Conservation (phyloP, 108 stramenopile species). For the Nannochloropsis oceanica region DNA sequence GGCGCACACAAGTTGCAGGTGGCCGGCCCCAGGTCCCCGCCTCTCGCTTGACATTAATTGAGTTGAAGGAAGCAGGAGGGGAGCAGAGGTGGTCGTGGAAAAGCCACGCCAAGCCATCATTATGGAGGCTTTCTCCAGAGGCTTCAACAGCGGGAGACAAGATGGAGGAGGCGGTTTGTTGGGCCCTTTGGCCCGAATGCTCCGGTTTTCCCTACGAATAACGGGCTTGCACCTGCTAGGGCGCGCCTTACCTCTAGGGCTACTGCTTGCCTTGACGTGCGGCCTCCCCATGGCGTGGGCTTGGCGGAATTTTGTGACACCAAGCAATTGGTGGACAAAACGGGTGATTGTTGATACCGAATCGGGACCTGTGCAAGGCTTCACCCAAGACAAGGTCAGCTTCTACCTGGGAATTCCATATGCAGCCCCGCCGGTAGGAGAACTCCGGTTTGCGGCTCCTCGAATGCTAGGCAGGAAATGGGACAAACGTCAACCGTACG, state of each 20-base stretch:
- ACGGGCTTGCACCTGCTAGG: neutral
- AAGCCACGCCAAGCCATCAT: no score
- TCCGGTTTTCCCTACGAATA: neutral
- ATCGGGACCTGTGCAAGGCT: conserved; percentile 7
- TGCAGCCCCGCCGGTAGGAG: conserved; percentile 34
- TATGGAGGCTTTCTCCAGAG: no score
- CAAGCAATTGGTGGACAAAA: neutral
- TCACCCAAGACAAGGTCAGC: conserved; percentile 2
- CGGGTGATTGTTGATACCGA: conserved; percentile 7
- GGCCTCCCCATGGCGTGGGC: neutral
- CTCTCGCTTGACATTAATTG: no score
- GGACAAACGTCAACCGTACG: neutral
- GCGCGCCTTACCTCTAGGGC: neutral
- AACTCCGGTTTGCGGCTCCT: conserved; percentile 33
- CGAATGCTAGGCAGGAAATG: conserved; percentile 5
- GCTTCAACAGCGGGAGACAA: no score
- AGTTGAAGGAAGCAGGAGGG: no score
- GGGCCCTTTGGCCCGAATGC: neutral
- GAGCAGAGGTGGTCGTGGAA: no score
- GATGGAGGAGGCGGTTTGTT: neutral
- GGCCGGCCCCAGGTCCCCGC: no score
- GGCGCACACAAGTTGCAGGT: no score
- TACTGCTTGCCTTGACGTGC: neutral
- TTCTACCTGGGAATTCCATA: conserved; percentile 33
- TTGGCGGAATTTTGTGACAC: neutral